Conservation (phyloP, 805 yeast species). For the Candida succiphila region DNA sequence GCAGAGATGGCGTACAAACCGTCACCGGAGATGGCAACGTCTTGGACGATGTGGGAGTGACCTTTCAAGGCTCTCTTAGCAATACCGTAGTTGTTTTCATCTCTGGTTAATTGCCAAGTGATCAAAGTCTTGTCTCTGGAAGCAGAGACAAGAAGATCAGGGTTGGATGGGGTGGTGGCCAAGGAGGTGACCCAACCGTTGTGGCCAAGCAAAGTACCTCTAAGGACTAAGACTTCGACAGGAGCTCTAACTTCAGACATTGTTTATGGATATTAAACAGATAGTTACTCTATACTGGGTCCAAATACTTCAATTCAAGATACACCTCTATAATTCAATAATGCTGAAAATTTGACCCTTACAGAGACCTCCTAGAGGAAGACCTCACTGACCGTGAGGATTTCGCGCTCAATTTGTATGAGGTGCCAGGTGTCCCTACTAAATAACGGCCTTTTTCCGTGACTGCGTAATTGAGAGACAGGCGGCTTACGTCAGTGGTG, state of each 20-base stretch:
- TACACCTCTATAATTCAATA: no score
- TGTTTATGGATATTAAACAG: constrained; percentile 10
- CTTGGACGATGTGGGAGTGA: constrained; percentile 98
- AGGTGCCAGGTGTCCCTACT: no score
- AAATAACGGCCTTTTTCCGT: no score
- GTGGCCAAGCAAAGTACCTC: constrained; percentile 99
- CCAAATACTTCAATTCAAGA: constrained; percentile 1
- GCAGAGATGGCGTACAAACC: constrained; percentile 97
- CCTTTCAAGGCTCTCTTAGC: constrained; percentile 96
- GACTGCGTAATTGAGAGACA: no score
- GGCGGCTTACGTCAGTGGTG: no score
- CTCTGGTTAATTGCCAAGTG: constrained; percentile 95
- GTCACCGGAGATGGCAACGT: constrained; percentile 94
- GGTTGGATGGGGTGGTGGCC: constrained; percentile 96
- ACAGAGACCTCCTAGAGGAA: no score
- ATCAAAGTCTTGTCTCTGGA: constrained; percentile 98
- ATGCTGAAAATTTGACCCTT: no score
- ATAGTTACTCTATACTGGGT: constrained; percentile 1
- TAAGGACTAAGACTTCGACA: constrained; percentile 95
- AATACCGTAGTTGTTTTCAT: constrained; percentile 95
- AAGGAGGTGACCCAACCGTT: constrained; percentile 97
- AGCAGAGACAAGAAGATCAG: constrained; percentile 95
- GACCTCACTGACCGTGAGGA: no score
- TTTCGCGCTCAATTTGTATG: no score
- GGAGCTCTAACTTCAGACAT: constrained; percentile 46